Evolutionary conservation across 139 green algal species (phyloP).

Genomic region (Eudorina sp.): DNA sequence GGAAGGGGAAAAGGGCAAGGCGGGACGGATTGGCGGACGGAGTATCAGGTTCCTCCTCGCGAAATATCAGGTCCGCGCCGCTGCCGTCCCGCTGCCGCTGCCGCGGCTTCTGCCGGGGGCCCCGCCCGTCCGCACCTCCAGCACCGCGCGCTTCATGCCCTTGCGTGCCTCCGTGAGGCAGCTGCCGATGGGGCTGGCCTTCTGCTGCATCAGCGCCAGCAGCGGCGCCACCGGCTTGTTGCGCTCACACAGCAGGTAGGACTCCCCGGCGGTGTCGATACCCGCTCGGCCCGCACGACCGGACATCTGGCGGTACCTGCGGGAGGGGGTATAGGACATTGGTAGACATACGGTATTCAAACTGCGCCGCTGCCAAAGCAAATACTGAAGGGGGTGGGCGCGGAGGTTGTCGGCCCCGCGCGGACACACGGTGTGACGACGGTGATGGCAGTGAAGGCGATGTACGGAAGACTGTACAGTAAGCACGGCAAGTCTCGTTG

Average conservation of each 20-base stretch:
- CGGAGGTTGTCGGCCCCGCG: background rate
- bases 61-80: no score
- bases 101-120: no score
- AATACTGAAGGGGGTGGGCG: background rate
- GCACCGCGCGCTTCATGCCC: slow-evolving; percentile 87
- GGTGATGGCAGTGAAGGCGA: background rate
- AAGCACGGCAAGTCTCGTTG: no score
- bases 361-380: background rate
- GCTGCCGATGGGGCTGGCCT: slow-evolving; percentile 69
- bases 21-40: no score
- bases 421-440: background rate
- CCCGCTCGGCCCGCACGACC: slow-evolving; percentile 80
- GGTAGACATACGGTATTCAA: no score
- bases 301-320: slow-evolving; percentile 84
- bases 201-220: slow-evolving; percentile 58
- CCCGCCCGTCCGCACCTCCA: slow-evolving; percentile 70
- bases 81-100: no score
- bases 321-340: background rate
- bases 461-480: background rate
- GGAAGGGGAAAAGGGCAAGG: no score
- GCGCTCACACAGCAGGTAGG: slow-evolving; percentile 61
- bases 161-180: slow-evolving; percentile 75
- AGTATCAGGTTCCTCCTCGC: no score
- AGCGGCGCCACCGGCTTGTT: slow-evolving; percentile 33
- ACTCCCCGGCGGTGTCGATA: slow-evolving; percentile 77